These are phyloP conservation scores for Clonostachys solani DNA, from an alignment of 2,329 filamentous ascomycete genomes.

Conservation along the genomic window DNA sequence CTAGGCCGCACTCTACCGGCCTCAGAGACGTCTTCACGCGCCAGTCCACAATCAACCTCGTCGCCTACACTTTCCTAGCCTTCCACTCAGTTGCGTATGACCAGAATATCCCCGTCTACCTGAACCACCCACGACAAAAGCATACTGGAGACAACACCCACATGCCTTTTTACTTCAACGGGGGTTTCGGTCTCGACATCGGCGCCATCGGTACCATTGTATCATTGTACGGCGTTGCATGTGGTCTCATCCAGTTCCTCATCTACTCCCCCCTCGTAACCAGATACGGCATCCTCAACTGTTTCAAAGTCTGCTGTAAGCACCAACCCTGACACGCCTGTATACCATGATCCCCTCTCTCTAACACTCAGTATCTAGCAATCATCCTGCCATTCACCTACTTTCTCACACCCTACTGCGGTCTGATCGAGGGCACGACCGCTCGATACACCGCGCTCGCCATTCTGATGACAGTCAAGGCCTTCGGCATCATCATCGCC, in stretches of 20 bases:
- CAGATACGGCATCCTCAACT: slow-evolving; percentile 68
- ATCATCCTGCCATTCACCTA: slow-evolving; percentile 71
- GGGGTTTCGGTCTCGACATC: slow-evolving; percentile 73
- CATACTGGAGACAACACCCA: slow-evolving; percentile 53
- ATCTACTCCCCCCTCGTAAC: slow-evolving; percentile 75
- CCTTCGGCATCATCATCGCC: slow-evolving; percentile 72
- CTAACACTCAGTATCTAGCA: slow-evolving; percentile 26
- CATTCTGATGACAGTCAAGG: slow-evolving; percentile 67
- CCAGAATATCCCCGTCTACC: slow-evolving; percentile 82
- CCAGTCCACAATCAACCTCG: slow-evolving; percentile 71
- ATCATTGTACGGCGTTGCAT: slow-evolving; percentile 74
- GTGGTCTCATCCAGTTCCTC: slow-evolving; percentile 80
- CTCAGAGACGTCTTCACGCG: slow-evolving; percentile 54
- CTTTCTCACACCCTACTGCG: slow-evolving; percentile 76
- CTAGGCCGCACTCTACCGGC: background rate
- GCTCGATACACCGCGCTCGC: slow-evolving; percentile 61
- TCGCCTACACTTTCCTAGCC: slow-evolving; percentile 76
- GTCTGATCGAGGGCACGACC: slow-evolving; percentile 46
- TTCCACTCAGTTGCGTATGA: slow-evolving; percentile 83
- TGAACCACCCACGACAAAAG: slow-evolving; percentile 65
- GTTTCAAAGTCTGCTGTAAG: slow-evolving; percentile 61
- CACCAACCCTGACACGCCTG: background rate
- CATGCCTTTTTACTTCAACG: slow-evolving; percentile 76
- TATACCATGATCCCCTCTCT: too few species aligned
- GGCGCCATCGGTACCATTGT: slow-evolving; percentile 81